Evolutionary conservation across 2,329 filamentous ascomycete genomes (phyloP).

Genomic region (Fusarium sp.): DNA sequence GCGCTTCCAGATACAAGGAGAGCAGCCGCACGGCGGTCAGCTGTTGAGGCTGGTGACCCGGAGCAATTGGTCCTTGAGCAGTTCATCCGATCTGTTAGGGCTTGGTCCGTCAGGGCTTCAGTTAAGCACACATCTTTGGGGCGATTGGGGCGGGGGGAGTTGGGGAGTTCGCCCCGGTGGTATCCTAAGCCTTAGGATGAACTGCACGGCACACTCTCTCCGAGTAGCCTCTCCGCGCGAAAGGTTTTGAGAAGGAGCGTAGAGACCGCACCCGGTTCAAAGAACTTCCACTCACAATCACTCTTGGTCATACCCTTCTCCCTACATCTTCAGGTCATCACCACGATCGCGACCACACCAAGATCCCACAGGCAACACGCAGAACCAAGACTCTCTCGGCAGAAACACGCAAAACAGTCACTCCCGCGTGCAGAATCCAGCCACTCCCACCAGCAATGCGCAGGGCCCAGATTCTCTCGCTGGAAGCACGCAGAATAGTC

Average conservation of each 20-base stretch:
- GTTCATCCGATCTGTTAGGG: background rate
- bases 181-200: background rate
- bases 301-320: too few species aligned
- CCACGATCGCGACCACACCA: too few species aligned
- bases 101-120: background rate
- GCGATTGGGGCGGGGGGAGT: background rate
- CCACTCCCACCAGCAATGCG: too few species aligned
- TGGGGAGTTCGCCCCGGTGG: background rate
- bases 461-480: background rate
- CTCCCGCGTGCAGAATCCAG: too few species aligned
- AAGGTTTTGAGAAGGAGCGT: background rate
- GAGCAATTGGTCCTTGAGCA: background rate
- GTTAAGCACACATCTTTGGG: too few species aligned
- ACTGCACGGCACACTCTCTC: background rate
- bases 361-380: too few species aligned
- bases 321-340: too few species aligned
- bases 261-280: too few species aligned
- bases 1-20: background rate
- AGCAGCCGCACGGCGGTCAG: background rate
- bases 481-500: background rate
- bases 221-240: background rate
- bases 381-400: too few species aligned
- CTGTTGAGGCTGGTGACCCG: background rate
- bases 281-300: too few species aligned
- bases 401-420: too few species aligned